Evolutionary conservation across 768 basidiomycete species (phyloP).

Genomic region (Kwoniella bestiolae): DNA sequence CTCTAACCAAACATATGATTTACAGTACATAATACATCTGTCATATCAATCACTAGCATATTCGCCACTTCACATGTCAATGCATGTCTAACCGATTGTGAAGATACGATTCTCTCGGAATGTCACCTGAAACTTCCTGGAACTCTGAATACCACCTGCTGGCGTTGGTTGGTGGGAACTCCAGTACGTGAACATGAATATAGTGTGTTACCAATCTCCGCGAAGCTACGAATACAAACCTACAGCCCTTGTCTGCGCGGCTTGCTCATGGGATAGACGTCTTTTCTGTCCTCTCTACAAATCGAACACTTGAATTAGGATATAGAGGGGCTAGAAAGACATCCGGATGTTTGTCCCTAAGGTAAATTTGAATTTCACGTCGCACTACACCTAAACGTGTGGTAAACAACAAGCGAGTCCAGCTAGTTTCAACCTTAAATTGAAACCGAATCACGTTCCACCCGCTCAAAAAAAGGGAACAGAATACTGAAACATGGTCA

Average conservation of each 20-base stretch:
- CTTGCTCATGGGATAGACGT: not conserved
- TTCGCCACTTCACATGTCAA: constrained; percentile 1
- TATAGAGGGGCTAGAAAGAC: not conserved
- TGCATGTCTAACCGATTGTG: not conserved
- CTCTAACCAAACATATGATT: not conserved
- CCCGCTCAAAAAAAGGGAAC: not conserved
- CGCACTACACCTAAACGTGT: not conserved
- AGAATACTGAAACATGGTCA: not conserved
- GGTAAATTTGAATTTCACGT: not conserved
- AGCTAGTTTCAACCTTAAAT: constrained; percentile 1
- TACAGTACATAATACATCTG: not conserved
- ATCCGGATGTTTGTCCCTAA: not conserved
- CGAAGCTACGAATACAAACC: not conserved
- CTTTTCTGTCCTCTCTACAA: not conserved
- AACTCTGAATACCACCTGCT: not conserved
- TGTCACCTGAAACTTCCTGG: not conserved
- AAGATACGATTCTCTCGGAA: no score
- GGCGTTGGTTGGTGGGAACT: no score
- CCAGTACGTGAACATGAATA: no score
- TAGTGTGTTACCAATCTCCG: not conserved
- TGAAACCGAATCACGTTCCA: not conserved
- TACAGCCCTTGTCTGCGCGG: not conserved
- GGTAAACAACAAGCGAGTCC: constrained; percentile 8
- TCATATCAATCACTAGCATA: not conserved
- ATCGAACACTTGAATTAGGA: not conserved